phyloP scores from a whole-genome alignment of 306 rosid genomes.

The Acmispon strigosus region DNA sequence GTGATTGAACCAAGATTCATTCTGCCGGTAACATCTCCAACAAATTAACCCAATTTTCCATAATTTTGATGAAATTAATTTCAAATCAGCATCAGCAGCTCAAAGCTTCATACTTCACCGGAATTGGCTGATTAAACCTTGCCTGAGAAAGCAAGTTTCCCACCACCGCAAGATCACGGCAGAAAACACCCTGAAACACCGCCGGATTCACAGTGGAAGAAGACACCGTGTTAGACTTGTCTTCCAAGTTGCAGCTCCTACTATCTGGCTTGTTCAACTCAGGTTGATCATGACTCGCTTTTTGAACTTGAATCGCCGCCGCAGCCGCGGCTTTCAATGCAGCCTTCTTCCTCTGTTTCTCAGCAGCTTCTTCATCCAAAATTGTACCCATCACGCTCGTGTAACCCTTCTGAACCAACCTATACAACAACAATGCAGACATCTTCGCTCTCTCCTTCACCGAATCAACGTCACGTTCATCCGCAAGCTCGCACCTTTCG shows the following conservation, averaged over 20 bases:
- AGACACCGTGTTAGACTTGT: conserved; percentile 14
- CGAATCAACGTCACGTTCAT: conserved; percentile 63
- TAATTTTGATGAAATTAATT: neutral
- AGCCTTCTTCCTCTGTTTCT: conserved; percentile 62
- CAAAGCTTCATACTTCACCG: conserved; percentile 81
- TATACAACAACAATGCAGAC: conserved; percentile 64
- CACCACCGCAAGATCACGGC: conserved; percentile 78
- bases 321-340: conserved; percentile 37
- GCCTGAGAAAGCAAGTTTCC: conserved; percentile 75
- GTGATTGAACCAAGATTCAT: conserved; percentile 38
- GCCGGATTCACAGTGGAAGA: conserved; percentile 32
- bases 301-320: conserved; percentile 42
- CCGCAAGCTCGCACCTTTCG: conserved; percentile 72
- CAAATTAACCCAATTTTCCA: conserved; percentile 8
- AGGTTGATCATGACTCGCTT: neutral
- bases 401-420: conserved; percentile 89
- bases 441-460: conserved; percentile 73
- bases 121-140: conserved; percentile 70
- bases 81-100: conserved; percentile 68
- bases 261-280: conserved; percentile 13
- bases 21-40: conserved; percentile 37
- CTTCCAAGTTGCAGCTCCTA: conserved; percentile 13
- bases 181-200: conserved; percentile 77
- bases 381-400: conserved; percentile 51
- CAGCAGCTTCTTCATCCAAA: conserved; percentile 68